Percentiles rank a stretch among this genome's conserved stretches.
phyloP scores from a whole-genome alignment of 257 asterid genomes.

The Salvia miltiorrhiza region DNA sequence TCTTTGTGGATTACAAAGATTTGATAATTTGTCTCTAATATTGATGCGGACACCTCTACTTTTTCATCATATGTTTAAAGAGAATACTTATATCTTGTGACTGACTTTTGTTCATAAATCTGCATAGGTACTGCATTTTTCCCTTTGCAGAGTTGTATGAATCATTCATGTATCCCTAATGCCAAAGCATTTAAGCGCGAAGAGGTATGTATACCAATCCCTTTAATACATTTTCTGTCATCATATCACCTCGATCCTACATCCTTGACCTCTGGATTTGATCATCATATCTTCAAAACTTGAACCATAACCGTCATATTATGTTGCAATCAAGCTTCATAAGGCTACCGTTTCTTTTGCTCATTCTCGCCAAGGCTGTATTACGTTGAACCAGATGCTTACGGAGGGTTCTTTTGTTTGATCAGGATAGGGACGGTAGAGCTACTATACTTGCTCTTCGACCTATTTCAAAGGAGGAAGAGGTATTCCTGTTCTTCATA shows the following conservation, averaged over 20 bases:
- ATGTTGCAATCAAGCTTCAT: too few relatives aligned
- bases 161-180: constrained; percentile 88
- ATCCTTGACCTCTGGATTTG: too few relatives aligned
- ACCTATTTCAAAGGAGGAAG: constrained; percentile 69
- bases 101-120: constrained; percentile 8
- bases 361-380: neutral
- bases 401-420: constrained; percentile 7
- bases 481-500: constrained; percentile 41
- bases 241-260: neutral
- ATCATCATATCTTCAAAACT: too few relatives aligned
- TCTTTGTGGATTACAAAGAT: too few relatives aligned
- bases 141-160: constrained; percentile 92
- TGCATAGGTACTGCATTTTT: constrained; percentile 82
- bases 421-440: constrained; percentile 83
- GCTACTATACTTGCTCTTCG: constrained; percentile 64
- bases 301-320: neutral
- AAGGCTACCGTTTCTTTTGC: too few relatives aligned
- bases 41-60: too few relatives aligned
- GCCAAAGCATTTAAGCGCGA: constrained; percentile 90
- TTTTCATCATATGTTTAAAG: neutral
- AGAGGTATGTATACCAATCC: constrained; percentile 44
- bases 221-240: neutral
- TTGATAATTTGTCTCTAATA: too few relatives aligned
- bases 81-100: neutral
- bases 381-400: neutral